phyloP scores from a whole-genome alignment of 495 filamentous ascomycete species.

The Copromyces sp. region DNA sequence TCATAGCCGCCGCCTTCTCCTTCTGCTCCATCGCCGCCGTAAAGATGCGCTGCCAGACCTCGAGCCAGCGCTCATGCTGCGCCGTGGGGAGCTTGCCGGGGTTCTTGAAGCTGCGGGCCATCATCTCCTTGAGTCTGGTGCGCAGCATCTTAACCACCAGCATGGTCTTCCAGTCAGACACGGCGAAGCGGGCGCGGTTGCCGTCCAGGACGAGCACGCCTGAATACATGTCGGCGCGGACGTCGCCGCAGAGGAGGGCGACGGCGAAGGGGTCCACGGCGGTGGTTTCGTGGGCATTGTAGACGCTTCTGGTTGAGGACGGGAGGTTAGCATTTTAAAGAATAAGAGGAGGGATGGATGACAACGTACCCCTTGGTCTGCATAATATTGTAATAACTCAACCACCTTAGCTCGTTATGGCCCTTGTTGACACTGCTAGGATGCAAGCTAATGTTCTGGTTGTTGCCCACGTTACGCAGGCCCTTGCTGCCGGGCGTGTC shows the following conservation, averaged over 20 bases:
- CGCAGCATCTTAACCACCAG: slow-evolving; percentile 73
- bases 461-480: slow-evolving; percentile 82
- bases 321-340: slow-evolving; percentile 4
- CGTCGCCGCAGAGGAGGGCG: slow-evolving; percentile 76
- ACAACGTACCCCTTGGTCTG: slow-evolving; percentile 61
- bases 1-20: slow-evolving; percentile 12
- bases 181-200: slow-evolving; percentile 75
- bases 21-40: slow-evolving; percentile 19
- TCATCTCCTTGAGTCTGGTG: slow-evolving; percentile 54
- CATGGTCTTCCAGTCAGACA: slow-evolving; percentile 85
- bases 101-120: slow-evolving; percentile 57
- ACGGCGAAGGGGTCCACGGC: slow-evolving; percentile 72
- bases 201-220: slow-evolving; percentile 79
- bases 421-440: slow-evolving; percentile 79
- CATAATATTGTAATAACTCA: slow-evolving; percentile 96
- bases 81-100: slow-evolving; percentile 61
- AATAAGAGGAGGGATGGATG: not conserved
- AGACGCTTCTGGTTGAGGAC: slow-evolving; percentile 36
- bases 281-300: slow-evolving; percentile 85
- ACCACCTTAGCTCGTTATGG: slow-evolving; percentile 55
- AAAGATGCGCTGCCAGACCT: slow-evolving; percentile 52
- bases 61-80: slow-evolving; percentile 64
- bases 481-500: slow-evolving; percentile 62
- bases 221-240: slow-evolving; percentile 75
- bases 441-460: slow-evolving; percentile 74